Percentiles rank a stretch among this genome's conserved stretches.
These are phyloP conservation scores for Cercospora berteroae DNA, from an alignment of 2,329 filamentous ascomycete species.

Conservation along the genomic window DNA sequence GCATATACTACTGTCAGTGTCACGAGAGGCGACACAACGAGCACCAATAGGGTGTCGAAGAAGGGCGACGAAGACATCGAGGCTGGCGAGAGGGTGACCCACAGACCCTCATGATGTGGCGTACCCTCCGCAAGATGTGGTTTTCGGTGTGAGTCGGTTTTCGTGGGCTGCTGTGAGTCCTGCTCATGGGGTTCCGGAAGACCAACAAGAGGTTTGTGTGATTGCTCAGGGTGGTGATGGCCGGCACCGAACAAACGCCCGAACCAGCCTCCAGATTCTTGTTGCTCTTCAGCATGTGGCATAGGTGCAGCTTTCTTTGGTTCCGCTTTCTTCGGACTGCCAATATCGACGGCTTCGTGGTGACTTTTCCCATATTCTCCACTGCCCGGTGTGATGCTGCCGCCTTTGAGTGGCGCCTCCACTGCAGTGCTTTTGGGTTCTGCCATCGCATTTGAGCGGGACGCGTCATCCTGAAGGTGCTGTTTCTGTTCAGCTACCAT, in stretches of 20 bases:
- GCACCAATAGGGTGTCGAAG: slow-evolving; percentile 90
- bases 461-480: slow-evolving; percentile 25
- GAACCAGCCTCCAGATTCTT: slow-evolving; percentile 30
- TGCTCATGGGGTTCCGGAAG: slow-evolving; percentile 18
- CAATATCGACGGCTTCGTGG: slow-evolving; percentile 30
- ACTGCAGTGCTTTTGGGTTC: slow-evolving; percentile 30
- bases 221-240: slow-evolving; percentile 12
- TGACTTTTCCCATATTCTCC: slow-evolving; percentile 61
- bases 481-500: slow-evolving; percentile 52
- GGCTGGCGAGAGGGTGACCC: slow-evolving; percentile 93
- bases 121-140: slow-evolving; percentile 16
- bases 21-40: slow-evolving; percentile 91
- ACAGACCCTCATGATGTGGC: slow-evolving; percentile 70
- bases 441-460: slow-evolving; percentile 23
- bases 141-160: slow-evolving; percentile 16
- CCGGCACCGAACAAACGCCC: slow-evolving; percentile 27
- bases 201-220: neutral
- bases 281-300: slow-evolving; percentile 21
- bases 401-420: slow-evolving; percentile 49
- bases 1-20: slow-evolving; percentile 92
- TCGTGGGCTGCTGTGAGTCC: neutral
- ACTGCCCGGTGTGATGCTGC: slow-evolving; percentile 69
- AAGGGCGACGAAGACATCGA: slow-evolving; percentile 86
- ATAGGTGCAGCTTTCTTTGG: slow-evolving; percentile 18
- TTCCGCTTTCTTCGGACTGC: slow-evolving; percentile 15